Evolutionary conservation across 768 basidiomycete genomes (phyloP), one percentile per base, ranked within the genome.

Genomic region (Tulasnella sp.): DNA sequence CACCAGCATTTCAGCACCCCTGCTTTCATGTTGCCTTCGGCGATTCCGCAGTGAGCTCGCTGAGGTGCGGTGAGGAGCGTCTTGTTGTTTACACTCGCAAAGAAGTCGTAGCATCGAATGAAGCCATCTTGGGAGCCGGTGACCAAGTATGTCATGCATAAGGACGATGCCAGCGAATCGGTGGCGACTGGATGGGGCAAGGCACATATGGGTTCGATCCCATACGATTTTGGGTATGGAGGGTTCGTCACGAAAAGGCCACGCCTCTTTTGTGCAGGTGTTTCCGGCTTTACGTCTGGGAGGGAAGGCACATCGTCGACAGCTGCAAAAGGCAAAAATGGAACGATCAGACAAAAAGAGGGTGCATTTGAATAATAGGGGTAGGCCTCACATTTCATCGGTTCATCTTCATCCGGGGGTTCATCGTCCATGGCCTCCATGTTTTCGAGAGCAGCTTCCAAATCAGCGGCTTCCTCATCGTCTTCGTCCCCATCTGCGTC

Each of bases 51-150:
- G 75, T 95, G 91, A 73, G 91, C 89, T 72, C 93, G 83, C 78
- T 95, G 94, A 62, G 92, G 93, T 19, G 93, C 91, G 29, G 90
- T 94, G 75, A 97, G 84, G 76, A 92, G 89, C 40, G 86, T 87
- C 78, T 92, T 91, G 71, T 94, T 89, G 78, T 98, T 98, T 44
- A 94, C 89, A 42, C 91, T 88, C 44, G 90, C 79, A 80, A 93
- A 97, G 64, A 96, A 86, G 79, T 98, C 94, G 81, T 95, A 98
- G 81, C 92, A 86, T 41, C 95, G 87, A 59, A 98, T 90, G 76
- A 93, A 95, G 9, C 95, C 95, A 78, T 98, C 95, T 75, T 96
- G 91, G 14, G 91, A 92, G 40, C 95, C 95, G 16, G 95, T 95
- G 37, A 96, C 80, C 26, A 97, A 83, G 78, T 95, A 92, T 22